Evolutionary conservation across 2,329 filamentous ascomycete genomes (phyloP).

Genomic region (Chaetomium sp.): DNA sequence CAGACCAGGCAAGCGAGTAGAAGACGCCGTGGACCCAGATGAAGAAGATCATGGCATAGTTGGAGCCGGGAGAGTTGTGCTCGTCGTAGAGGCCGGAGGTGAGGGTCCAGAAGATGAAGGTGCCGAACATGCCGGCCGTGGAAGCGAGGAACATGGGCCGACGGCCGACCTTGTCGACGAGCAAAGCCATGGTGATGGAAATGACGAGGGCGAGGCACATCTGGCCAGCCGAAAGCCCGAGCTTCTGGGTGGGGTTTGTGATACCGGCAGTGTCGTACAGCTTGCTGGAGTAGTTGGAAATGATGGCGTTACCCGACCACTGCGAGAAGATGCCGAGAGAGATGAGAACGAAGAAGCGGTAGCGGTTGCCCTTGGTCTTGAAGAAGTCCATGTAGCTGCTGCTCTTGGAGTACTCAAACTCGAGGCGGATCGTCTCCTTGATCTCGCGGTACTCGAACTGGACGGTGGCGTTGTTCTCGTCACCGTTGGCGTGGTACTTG

Average conservation of each 20-base stretch:
- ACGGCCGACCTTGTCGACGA: constrained; percentile 58
- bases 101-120: constrained; percentile 55
- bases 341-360: constrained; percentile 54
- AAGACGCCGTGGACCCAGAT: constrained; percentile 47
- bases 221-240: constrained; percentile 52
- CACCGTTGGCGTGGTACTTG: constrained; percentile 59
- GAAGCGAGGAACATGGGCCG: constrained; percentile 57
- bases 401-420: constrained; percentile 50
- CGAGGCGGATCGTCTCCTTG: constrained; percentile 57
- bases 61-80: constrained; percentile 40
- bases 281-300: constrained; percentile 59
- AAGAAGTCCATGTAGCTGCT: constrained; percentile 58
- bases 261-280: constrained; percentile 59
- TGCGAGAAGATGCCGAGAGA: constrained; percentile 62
- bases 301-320: constrained; percentile 62
- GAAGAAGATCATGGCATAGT: constrained; percentile 49
- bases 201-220: constrained; percentile 56
- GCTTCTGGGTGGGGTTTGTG: constrained; percentile 47
- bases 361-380: constrained; percentile 58
- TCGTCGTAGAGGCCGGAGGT: constrained; percentile 50
- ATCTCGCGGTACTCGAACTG: constrained; percentile 63
- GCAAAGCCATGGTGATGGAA: constrained; percentile 53
- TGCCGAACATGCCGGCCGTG: constrained; percentile 49
- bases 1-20: constrained; percentile 60
- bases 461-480: constrained; percentile 54